Percentiles rank a stretch among this genome's conserved stretches.
phyloP scores from a whole-genome alignment of 768 basidiomycete genomes.

The Galerina marginata region DNA sequence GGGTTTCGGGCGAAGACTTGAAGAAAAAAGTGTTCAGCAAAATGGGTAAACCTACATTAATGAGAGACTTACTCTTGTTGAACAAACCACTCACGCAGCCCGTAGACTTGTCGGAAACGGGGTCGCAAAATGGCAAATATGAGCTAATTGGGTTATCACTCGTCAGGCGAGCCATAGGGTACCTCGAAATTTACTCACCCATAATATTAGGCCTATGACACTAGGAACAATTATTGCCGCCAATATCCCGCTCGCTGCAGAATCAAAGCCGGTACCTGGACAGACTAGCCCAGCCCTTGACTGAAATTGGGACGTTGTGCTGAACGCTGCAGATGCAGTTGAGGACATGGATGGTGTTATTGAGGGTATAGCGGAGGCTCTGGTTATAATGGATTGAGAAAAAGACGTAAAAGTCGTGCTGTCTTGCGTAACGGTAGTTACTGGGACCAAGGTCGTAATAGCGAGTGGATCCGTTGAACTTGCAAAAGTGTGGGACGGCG shows the following conservation, averaged over 20 bases:
- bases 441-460: constrained; percentile 41
- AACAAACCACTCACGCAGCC: constrained; percentile 78
- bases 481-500: not conserved
- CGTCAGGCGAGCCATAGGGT: constrained; percentile 12
- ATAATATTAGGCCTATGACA: constrained; percentile 64
- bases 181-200: constrained; percentile 52
- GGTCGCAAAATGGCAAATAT: constrained; percentile 73
- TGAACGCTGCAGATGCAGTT: constrained; percentile 30
- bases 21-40: not conserved
- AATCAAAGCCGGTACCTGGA: constrained; percentile 69
- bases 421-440: constrained; percentile 44
- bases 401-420: constrained; percentile 49
- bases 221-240: constrained; percentile 63
- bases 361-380: constrained; percentile 24
- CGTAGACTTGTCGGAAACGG: constrained; percentile 74
- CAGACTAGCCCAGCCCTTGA: constrained; percentile 50
- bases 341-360: constrained; percentile 24
- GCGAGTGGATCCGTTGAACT: constrained; percentile 20
- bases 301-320: constrained; percentile 25
- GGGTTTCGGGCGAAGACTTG: constrained; percentile 67
- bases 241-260: constrained; percentile 64
- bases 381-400: constrained; percentile 37
- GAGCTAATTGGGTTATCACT: constrained; percentile 43
- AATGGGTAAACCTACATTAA: not conserved
- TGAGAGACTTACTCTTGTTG: constrained; percentile 60